A percentile compares a stretch with the other conserved stretches of the same genome.
Conservation (phyloP, 2,329 filamentous ascomycete species). For the Penicillium sp. region DNA sequence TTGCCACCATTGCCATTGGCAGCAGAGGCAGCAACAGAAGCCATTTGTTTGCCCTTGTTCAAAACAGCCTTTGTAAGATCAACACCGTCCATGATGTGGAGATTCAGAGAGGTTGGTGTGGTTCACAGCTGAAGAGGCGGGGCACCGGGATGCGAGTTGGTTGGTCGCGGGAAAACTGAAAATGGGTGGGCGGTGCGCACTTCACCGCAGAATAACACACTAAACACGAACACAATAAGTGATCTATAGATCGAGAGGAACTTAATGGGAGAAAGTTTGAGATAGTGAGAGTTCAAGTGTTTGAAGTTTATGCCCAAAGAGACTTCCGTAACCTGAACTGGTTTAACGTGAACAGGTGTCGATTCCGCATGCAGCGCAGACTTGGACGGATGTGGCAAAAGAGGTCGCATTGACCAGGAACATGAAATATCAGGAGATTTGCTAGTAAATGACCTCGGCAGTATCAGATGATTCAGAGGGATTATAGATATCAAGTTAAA, state of each 20-base stretch:
- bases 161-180: constrained; percentile 12
- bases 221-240: not conserved
- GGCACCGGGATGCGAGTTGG: constrained; percentile 23
- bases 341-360: not conserved
- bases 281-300: not conserved
- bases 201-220: constrained; percentile 3
- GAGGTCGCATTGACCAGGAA: constrained; percentile 5
- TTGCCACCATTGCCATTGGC: constrained; percentile 60
- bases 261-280: not conserved
- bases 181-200: constrained; percentile 8
- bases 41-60: constrained; percentile 66
- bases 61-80: constrained; percentile 65
- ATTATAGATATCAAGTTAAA: not conserved
- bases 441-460: not conserved
- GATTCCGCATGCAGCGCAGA: constrained; percentile 26
- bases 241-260: not conserved
- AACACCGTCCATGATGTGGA: constrained; percentile 60
- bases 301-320: not conserved
- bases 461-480: not conserved
- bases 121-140: constrained; percentile 18
- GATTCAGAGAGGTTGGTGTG: constrained; percentile 9
- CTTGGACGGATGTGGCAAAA: constrained; percentile 24
- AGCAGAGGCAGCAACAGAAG: constrained; percentile 46
- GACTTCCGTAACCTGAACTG: not conserved
- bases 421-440: not conserved